A percentile compares a stretch with the other conserved stretches of the same genome.
Conservation (phyloP, 2,329 filamentous ascomycete genomes). For the Alternaria solani region DNA sequence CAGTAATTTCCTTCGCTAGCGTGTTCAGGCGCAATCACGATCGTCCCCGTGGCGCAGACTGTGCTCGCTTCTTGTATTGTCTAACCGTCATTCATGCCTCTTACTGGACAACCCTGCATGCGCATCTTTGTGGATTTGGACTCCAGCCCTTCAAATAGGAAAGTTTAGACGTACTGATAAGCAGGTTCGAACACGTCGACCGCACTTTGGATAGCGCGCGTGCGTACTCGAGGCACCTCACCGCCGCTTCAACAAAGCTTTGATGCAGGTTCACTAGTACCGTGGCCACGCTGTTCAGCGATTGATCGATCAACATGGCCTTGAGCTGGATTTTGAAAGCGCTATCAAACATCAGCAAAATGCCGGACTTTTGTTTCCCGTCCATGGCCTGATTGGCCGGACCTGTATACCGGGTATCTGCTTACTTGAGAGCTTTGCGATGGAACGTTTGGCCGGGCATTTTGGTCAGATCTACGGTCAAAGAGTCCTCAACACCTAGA, state of each 20-base stretch:
- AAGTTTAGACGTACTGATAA: conserved; percentile 61
- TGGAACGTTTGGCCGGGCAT: conserved; percentile 79
- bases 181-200: conserved; percentile 66
- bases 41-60: conserved; percentile 25
- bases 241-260: conserved; percentile 79
- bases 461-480: conserved; percentile 80
- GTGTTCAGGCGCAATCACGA: conserved; percentile 17
- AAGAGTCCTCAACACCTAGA: conserved; percentile 68
- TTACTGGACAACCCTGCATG: conserved; percentile 21
- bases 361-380: conserved; percentile 6
- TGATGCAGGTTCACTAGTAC: conserved; percentile 77
- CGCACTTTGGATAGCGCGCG: conserved; percentile 65
- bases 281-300: conserved; percentile 74
- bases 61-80: conserved; percentile 21
- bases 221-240: conserved; percentile 72
- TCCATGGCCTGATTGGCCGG: conserved; percentile 13
- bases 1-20: conserved; percentile 24
- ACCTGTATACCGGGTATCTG: conserved; percentile 18
- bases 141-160: conserved; percentile 8
- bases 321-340: conserved; percentile 87
- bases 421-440: conserved; percentile 76
- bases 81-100: conserved; percentile 18
- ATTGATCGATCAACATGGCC: conserved; percentile 81
- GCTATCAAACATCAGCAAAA: conserved; percentile 41
- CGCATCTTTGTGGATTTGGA: conserved; percentile 18